Evolutionary conservation across 2,329 filamentous ascomycete species (phyloP).

Genomic region (Ophiostoma piceae): DNA sequence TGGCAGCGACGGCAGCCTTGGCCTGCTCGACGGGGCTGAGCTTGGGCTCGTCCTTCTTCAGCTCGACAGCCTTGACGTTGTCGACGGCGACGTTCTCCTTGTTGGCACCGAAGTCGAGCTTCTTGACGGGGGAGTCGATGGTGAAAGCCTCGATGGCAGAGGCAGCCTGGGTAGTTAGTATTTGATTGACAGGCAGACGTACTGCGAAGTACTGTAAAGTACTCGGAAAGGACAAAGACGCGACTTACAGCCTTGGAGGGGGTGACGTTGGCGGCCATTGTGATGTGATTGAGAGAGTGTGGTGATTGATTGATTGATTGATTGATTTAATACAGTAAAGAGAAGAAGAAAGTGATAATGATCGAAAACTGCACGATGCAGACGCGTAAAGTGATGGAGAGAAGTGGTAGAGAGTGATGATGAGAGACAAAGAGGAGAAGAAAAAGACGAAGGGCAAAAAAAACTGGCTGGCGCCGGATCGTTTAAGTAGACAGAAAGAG

Average conservation of each 20-base stretch:
- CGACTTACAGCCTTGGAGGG: conserved; percentile 35
- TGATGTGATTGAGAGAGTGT: conserved; percentile 23
- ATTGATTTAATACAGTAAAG: neutral
- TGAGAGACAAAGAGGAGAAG: conserved; percentile 14
- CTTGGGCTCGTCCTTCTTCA: conserved; percentile 50
- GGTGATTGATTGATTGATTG: neutral
- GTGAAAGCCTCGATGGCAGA: conserved; percentile 82
- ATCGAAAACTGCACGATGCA: neutral
- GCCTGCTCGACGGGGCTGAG: conserved; percentile 48
- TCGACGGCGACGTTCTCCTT: conserved; percentile 72
- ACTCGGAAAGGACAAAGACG: conserved; percentile 22
- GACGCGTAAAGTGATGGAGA: neutral
- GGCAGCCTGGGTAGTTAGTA: conserved; percentile 61
- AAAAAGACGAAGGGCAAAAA: conserved; percentile 22
- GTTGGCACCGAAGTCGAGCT: conserved; percentile 71
- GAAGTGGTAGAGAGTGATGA: conserved; percentile 17
- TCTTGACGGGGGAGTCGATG: conserved; percentile 90
- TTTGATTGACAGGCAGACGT: neutral
- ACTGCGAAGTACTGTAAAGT: conserved; percentile 12
- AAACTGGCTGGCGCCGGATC: conserved; percentile 24
- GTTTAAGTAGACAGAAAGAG: conserved; percentile 28
- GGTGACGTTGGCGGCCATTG: conserved; percentile 61
- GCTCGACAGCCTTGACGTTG: conserved; percentile 38
- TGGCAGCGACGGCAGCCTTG: conserved; percentile 42
- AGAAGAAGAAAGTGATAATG: neutral